These are phyloP conservation scores for Phyllosticta capitalensis DNA, from an alignment of 2,329 filamentous ascomycete species.

Conservation along the genomic window DNA sequence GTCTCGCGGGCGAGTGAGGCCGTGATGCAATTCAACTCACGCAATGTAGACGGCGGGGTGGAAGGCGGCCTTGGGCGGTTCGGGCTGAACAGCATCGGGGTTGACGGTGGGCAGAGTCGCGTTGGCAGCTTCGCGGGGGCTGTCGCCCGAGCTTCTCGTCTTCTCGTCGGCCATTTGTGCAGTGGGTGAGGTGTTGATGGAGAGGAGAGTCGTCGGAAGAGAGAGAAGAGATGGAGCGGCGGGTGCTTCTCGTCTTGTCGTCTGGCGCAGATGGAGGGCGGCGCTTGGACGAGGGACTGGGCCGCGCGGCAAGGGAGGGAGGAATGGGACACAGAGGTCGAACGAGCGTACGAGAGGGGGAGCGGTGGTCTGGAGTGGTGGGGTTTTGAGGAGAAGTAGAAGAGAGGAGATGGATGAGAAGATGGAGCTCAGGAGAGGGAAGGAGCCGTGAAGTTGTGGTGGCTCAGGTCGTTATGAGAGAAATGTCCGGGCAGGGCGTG, in stretches of 20 bases:
- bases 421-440: conserved; percentile 9
- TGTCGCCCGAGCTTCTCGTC: conserved; percentile 71
- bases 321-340: conserved; percentile 12
- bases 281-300: neutral
- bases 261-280: neutral
- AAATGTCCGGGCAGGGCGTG: conserved; percentile 8
- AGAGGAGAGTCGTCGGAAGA: neutral
- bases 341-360: conserved; percentile 14
- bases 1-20: neutral
- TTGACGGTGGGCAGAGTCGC: conserved; percentile 73
- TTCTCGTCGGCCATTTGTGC: conserved; percentile 53
- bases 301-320: conserved; percentile 12
- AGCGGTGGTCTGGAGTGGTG: conserved; percentile 1
- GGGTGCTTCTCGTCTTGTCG: neutral
- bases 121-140: conserved; percentile 49
- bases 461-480: conserved; percentile 3
- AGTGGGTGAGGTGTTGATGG: conserved; percentile 47
- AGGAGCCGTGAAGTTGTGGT: conserved; percentile 2
- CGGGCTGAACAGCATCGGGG: conserved; percentile 61
- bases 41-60: conserved; percentile 81
- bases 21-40: conserved; percentile 41
- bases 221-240: conserved; percentile 9
- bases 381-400: neutral
- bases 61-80: conserved; percentile 54
- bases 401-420: neutral